A percentile compares a stretch with the other conserved stretches of the same genome.
phyloP scores from a whole-genome alignment of 192 early-diverging fungal genomes.

The Diversispora epigaea region DNA sequence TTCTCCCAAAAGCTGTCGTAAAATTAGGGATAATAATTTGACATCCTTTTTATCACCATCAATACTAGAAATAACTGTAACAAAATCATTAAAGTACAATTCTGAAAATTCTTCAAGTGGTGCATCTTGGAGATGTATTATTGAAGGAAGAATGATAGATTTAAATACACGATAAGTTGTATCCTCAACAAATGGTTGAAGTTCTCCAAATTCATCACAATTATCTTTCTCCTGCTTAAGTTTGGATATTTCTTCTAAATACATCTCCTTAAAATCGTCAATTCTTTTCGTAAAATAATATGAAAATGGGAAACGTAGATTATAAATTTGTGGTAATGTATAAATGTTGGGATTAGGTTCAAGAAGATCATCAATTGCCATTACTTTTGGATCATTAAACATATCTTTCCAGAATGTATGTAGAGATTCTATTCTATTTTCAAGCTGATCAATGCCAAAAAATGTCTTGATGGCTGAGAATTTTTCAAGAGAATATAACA shows the following conservation, averaged over 20 bases:
- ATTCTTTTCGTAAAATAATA: constrained; percentile 17
- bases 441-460: neutral
- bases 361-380: neutral
- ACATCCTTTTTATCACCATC: neutral
- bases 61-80: constrained; percentile 9
- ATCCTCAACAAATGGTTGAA: neutral
- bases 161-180: neutral
- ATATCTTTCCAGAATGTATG: constrained; percentile 20
- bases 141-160: neutral
- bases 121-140: neutral
- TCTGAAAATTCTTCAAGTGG: neutral
- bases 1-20: neutral
- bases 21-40: neutral
- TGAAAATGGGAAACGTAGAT: constrained; percentile 26
- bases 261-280: constrained; percentile 10
- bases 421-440: neutral
- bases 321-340: neutral
- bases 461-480: neutral
- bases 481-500: constrained; percentile 28
- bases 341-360: constrained; percentile 25
- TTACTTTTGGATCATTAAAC: constrained; percentile 9
- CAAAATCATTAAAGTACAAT: constrained; percentile 8
- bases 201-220: neutral
- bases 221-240: neutral
- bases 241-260: neutral